Evolutionary conservation across 306 rosid genomes (phyloP).

Genomic region (Begonia masoniana): DNA sequence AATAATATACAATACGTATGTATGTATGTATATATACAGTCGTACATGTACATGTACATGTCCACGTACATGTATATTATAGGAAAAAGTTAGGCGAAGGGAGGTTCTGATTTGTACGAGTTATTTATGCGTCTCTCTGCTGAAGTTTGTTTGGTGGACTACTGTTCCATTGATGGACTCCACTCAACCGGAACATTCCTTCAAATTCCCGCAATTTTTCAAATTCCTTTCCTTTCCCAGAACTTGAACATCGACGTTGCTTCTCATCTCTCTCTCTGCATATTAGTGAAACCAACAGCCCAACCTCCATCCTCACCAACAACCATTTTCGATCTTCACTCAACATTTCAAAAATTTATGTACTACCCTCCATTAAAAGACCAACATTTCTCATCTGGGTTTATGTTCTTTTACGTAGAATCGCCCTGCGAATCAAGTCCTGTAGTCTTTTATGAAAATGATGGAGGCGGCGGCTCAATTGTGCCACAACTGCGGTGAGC

Average conservation of each 20-base stretch:
- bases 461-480: constrained; percentile 67
- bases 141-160: too few relatives aligned
- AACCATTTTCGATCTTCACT: constrained; percentile 21
- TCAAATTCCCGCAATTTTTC: constrained; percentile 71
- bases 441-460: constrained; percentile 30
- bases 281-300: constrained; percentile 55
- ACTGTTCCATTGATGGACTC: constrained; percentile 22
- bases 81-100: too few relatives aligned
- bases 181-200: constrained; percentile 59
- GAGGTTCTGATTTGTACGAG: too few relatives aligned
- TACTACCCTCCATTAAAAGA: constrained; percentile 6
- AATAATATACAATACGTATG: too few relatives aligned
- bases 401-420: constrained; percentile 35
- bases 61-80: too few relatives aligned
- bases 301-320: constrained; percentile 57
- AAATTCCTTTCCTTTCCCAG: constrained; percentile 13
- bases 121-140: too few relatives aligned
- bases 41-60: too few relatives aligned
- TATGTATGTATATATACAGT: too few relatives aligned
- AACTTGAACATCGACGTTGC: constrained; percentile 25
- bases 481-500: constrained; percentile 82
- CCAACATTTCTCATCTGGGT: constrained; percentile 8
- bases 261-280: constrained; percentile 37
- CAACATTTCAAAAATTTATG: constrained; percentile 17
- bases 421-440: constrained; percentile 14